Evolutionary conservation across 306 rosid species (phyloP).

Genomic region (Trifolium pratense): DNA sequence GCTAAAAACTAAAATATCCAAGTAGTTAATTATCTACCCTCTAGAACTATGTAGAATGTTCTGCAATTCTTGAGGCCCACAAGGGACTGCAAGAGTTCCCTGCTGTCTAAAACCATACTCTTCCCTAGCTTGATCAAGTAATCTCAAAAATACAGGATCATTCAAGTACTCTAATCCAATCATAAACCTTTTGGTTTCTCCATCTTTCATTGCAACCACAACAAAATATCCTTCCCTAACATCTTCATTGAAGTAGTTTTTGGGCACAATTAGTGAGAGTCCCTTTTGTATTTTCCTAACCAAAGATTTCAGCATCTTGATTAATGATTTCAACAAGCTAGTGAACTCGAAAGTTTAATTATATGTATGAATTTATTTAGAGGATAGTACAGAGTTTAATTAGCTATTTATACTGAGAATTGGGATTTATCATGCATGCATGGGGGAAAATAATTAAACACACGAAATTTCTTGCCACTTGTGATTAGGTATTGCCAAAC

Average conservation of each 20-base stretch:
- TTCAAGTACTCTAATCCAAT: neutral
- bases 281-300: neutral
- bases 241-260: neutral
- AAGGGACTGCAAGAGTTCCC: slow-evolving; percentile 69
- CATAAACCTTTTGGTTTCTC: neutral
- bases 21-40: slow-evolving; percentile 15
- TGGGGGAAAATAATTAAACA: neutral
- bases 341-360: neutral
- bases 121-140: slow-evolving; percentile 35
- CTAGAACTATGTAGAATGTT: slow-evolving; percentile 51
- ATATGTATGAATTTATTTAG: neutral
- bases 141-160: neutral
- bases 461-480: neutral
- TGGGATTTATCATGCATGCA: neutral
- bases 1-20: too few relatives aligned
- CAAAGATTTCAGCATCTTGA: neutral
- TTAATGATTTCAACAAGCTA: neutral
- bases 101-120: slow-evolving; percentile 53
- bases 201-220: neutral
- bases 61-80: slow-evolving; percentile 58
- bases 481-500: neutral
- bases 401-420: neutral
- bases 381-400: neutral
- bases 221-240: neutral
- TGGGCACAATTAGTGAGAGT: neutral